Percentiles rank a stretch among this genome's conserved stretches.
Evolutionary conservation across 225 moss, liverwort and hornwort genomes (phyloP).

Genomic region (Ulota crispa): DNA sequence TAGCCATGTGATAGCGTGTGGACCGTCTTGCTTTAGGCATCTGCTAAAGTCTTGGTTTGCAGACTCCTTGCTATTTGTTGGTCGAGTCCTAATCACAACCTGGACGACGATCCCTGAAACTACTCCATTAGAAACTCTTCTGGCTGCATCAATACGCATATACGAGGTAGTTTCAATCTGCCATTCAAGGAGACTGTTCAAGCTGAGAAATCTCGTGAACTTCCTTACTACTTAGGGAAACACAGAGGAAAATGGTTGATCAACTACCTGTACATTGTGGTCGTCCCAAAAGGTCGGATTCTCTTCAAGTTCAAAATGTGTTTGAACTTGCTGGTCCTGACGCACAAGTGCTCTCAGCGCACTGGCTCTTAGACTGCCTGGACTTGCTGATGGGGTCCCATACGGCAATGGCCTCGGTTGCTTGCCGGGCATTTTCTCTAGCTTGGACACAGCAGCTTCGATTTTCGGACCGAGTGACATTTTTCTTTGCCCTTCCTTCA

Average conservation of each 20-base stretch:
- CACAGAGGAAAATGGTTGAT: not conserved
- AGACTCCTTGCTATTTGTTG: slow-evolving; percentile 59
- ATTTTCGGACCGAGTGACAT: slow-evolving; percentile 60
- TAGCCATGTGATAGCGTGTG: slow-evolving; percentile 77
- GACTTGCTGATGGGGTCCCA: slow-evolving; percentile 42
- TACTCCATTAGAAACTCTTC: slow-evolving; percentile 4
- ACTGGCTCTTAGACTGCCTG: slow-evolving; percentile 45
- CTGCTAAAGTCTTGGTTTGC: slow-evolving; percentile 47
- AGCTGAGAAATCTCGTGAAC: no score
- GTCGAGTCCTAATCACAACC: slow-evolving; percentile 84
- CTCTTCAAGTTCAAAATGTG: slow-evolving; percentile 65
- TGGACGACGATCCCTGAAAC: slow-evolving; percentile 22
- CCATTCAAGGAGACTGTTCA: not conserved
- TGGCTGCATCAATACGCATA: not conserved
- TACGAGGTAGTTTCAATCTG: not conserved
- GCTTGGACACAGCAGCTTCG: slow-evolving; percentile 55
- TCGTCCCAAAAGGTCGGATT: slow-evolving; percentile 74
- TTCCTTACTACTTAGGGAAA: not conserved
- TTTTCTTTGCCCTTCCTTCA: slow-evolving; percentile 39
- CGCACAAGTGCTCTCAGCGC: slow-evolving; percentile 40
- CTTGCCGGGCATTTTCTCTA: slow-evolving; percentile 44
- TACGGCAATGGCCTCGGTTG: slow-evolving; percentile 26
- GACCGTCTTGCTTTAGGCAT: slow-evolving; percentile 80
- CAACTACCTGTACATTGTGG: slow-evolving; percentile 80
- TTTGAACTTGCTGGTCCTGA: slow-evolving; percentile 26